Conservation (phyloP, 2,329 filamentous ascomycete genomes). For the Cytospora piceae region DNA sequence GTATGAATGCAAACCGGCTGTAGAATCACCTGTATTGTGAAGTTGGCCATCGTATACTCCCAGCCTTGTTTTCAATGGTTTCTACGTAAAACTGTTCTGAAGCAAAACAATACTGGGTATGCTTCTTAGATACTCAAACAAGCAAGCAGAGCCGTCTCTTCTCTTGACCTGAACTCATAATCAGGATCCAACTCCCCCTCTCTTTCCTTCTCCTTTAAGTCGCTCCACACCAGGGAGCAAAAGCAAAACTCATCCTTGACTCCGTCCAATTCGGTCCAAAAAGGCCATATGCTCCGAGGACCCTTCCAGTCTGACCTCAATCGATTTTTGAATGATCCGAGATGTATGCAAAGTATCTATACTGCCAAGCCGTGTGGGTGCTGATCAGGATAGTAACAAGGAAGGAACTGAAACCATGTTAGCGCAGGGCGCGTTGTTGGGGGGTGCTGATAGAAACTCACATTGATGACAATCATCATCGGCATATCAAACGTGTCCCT, state of each 20-base stretch:
- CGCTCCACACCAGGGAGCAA: not conserved
- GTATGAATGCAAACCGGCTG: too few species aligned
- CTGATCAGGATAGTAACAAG: slow-evolving; percentile 62
- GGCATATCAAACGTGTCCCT: slow-evolving; percentile 97
- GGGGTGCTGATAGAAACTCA: slow-evolving; percentile 57
- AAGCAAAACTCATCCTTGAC: slow-evolving; percentile 23
- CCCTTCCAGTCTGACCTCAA: not conserved
- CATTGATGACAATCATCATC: slow-evolving; percentile 98
- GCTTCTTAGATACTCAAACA: not conserved
- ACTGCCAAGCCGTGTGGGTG: slow-evolving; percentile 60
- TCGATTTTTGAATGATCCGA: not conserved
- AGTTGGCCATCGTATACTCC: too few species aligned
- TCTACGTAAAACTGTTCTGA: too few species aligned
- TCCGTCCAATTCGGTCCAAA: slow-evolving; percentile 13
- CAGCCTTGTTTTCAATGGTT: too few species aligned
- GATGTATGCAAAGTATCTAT: slow-evolving; percentile 17
- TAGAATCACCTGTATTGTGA: too few species aligned
- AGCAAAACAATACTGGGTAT: not conserved
- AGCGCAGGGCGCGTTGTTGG: not conserved
- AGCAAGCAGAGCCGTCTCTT: too few species aligned
- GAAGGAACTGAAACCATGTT: slow-evolving; percentile 52
- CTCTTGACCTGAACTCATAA: not conserved
- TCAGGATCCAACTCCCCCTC: not conserved
- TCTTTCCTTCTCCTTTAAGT: not conserved
- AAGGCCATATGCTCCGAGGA: slow-evolving; percentile 23